Percentiles rank a stretch among this genome's conserved stretches.
phyloP scores from a whole-genome alignment of 345 rosid genomes.

The Erysimum cheiranthoides region DNA sequence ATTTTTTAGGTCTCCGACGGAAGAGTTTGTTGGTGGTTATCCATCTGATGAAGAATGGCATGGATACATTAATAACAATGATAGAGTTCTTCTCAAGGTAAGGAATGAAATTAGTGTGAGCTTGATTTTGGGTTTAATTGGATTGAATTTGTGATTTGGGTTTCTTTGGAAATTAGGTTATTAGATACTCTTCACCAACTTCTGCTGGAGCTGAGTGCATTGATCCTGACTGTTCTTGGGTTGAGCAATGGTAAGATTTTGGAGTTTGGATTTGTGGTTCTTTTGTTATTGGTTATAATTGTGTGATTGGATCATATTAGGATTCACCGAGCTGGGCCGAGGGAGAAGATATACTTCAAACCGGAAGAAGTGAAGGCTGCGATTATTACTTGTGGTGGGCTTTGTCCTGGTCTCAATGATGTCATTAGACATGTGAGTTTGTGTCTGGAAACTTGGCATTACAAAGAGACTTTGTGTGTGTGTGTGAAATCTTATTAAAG shows the following conservation, averaged over 20 bases:
- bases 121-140: background rate
- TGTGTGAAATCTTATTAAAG: background rate
- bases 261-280: background rate
- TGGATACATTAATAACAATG: constrained; percentile 89
- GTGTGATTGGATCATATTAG: constrained; percentile 48
- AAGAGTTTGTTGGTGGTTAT: constrained; percentile 72
- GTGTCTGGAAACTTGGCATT: background rate
- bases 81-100: constrained; percentile 95
- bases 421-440: constrained; percentile 81
- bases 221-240: constrained; percentile 84
- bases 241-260: constrained; percentile 76
- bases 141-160: background rate
- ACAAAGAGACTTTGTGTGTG: background rate
- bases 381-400: constrained; percentile 94
- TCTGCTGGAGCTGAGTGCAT: constrained; percentile 94
- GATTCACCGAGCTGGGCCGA: constrained; percentile 96
- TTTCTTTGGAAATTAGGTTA: constrained; percentile 57
- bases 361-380: constrained; percentile 95
- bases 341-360: constrained; percentile 82
- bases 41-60: constrained; percentile 98
- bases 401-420: constrained; percentile 97
- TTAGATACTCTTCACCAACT: constrained; percentile 70
- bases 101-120: background rate
- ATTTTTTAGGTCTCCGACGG: constrained; percentile 67
- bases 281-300: background rate